Base-by-base conservation (phyloP, 306 rosid genomes). In the Quillaja saponaria region DNA sequence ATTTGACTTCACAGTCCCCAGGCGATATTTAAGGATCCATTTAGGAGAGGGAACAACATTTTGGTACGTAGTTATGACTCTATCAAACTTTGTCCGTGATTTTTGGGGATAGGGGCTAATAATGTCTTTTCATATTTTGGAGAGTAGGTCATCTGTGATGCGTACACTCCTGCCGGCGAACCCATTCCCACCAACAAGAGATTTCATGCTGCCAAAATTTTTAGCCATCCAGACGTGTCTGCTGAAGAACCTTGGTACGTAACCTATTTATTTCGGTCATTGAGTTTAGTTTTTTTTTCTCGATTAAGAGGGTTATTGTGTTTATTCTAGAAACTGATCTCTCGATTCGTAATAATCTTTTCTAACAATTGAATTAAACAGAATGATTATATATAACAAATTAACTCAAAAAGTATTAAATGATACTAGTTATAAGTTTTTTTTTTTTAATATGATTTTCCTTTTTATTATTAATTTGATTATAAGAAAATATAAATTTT, bases 171-270 rank as follows among this genome's bases (percentile, higher is more conserved):
- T 39, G 79, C 67, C 8, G 87, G 83, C 13, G 83, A 74, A 51
- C 87, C 83, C 10, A 74, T 81, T 21, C 87, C 83, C 10, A 74
- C 79, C 42, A 78, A 81, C 73, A 78, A 63, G 6, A 55, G 87
- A 49, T 64, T 55, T 69, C 34, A 52, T 49, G 87, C 86, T 17
- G 83, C 83, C 70, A 71, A 81, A 80, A 64, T 81, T 15, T 78
- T 81, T 52, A 74, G 62, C 61, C 68, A 81, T 44, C 58, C 74
- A 0, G 76, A 71, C 11, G 83, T 81, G 6, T 71, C 19, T 8
- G 78, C 76, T 6, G 86, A 78, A 65, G 86, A 81, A 64, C 83
- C 86, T n/a, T 81, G 86, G 86, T 81, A 81, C 38, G 3, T 0
- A 10, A n/a, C 17, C 10, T n/a, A n/a, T 47, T 17, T 47, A 55